These are phyloP conservation scores for Aquilaria malaccensis DNA, from an alignment of 345 rosid genomes.

Conservation along the genomic window DNA sequence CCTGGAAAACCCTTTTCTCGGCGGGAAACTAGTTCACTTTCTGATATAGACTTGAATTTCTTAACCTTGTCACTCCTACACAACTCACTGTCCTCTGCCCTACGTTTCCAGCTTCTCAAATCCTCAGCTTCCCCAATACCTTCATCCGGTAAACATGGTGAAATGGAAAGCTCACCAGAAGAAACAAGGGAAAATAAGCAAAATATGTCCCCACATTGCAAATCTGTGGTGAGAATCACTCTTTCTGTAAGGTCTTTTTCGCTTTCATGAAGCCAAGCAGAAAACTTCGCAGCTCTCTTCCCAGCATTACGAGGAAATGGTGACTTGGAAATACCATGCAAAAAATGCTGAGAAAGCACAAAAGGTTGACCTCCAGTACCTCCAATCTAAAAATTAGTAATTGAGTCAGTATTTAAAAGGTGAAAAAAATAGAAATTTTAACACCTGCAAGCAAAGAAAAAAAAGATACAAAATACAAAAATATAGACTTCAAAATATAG, in stretches of 20 bases:
- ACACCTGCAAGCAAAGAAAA: not conserved
- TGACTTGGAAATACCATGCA: slow-evolving; percentile 67
- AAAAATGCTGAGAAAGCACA: slow-evolving; percentile 70
- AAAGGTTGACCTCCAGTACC: slow-evolving; percentile 74
- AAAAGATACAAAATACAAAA: not conserved
- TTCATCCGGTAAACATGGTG: slow-evolving; percentile 66
- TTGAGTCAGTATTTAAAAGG: slow-evolving; percentile 8
- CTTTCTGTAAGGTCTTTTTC: slow-evolving; percentile 51
- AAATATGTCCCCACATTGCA: slow-evolving; percentile 90
- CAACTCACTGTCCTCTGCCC: slow-evolving; percentile 51
- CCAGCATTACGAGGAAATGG: slow-evolving; percentile 78
- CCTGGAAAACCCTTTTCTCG: slow-evolving; percentile 97
- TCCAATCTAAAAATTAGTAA: slow-evolving; percentile 52
- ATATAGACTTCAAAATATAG: too few species aligned
- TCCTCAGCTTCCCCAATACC: slow-evolving; percentile 97
- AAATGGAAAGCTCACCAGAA: slow-evolving; percentile 67
- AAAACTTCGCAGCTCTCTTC: slow-evolving; percentile 70
- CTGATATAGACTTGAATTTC: slow-evolving; percentile 49
- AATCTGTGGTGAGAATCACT: slow-evolving; percentile 50
- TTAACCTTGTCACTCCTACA: slow-evolving; percentile 41
- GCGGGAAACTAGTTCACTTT: slow-evolving; percentile 74
- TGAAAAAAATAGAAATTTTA: slow-evolving; percentile 8
- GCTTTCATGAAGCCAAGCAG: slow-evolving; percentile 56
- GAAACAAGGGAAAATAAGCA: slow-evolving; percentile 67
- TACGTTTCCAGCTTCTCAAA: slow-evolving; percentile 65